A percentile compares a stretch with the other conserved stretches of the same genome.
Conservation (phyloP, 495 filamentous ascomycete species). For the Tricharina praecox region DNA sequence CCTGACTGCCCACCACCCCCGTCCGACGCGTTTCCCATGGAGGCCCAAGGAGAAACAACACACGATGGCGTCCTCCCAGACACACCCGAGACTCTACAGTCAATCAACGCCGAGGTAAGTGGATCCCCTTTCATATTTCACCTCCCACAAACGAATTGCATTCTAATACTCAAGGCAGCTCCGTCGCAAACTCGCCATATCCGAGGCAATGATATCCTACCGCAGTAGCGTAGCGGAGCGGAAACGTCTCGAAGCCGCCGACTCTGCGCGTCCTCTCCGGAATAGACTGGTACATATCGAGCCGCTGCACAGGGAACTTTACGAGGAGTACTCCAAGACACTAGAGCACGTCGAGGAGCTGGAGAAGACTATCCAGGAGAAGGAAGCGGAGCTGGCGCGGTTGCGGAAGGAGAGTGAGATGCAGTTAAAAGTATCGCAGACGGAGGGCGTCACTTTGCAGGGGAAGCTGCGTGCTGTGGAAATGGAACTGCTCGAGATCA, state of each 20-base stretch:
- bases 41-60: too few relatives aligned
- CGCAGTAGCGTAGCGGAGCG: constrained; percentile 11
- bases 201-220: constrained; percentile 14
- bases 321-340: constrained; percentile 8
- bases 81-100: too few relatives aligned
- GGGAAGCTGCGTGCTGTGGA: background rate
- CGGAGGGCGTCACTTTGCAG: background rate
- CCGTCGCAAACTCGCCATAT: constrained; percentile 15
- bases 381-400: background rate
- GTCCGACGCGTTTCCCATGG: too few relatives aligned
- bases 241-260: constrained; percentile 13
- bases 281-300: constrained; percentile 15
- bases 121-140: background rate
- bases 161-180: constrained; percentile 8
- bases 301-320: constrained; percentile 13
- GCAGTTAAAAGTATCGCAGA: background rate
- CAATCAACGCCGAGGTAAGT: too few relatives aligned
- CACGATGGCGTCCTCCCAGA: too few relatives aligned
- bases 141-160: background rate
- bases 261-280: constrained; percentile 14
- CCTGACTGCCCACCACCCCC: too few relatives aligned
- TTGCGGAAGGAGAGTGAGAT: background rate
- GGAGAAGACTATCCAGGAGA: constrained; percentile 24
- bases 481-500: background rate
- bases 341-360: constrained; percentile 25